Evolutionary conservation across 108 stramenopile species (phyloP), one percentile per base, ranked within the genome.

Genomic region (Cyclostephanos tholiformis): DNA sequence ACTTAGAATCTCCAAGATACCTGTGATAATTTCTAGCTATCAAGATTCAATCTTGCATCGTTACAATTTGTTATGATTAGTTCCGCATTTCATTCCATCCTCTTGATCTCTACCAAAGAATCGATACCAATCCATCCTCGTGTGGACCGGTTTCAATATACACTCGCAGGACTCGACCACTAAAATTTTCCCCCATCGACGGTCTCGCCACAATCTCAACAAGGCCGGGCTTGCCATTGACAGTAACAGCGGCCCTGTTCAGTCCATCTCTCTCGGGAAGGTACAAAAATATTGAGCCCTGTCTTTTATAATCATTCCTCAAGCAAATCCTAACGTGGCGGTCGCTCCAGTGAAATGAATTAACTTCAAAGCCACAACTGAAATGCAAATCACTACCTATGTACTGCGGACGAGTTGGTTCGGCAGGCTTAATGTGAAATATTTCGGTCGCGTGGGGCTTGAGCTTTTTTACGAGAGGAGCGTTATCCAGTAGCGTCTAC

Each of bases 371-470:
- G 1, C 97, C 95, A 72, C 94, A 94, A 5, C 94, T 90, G 72
- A 96, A 95, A 67, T 97, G 97, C 30, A 97, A 67, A 63, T 94
- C 89, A 64, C 91, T 91, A 4, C 97, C 97, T 25, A 97, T 82
- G 81, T 96, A 97, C 65, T 93, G 89, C 11, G 91, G 89, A 23
- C 65, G 52, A 39, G 75, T 75, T 17, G 92, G 91, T 46, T 86
- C 84, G 11, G 94, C 91, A 10, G 88, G 85, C 43, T 89, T 88
- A 30, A 93, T 83, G 62, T 95, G 92, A 50, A 90, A 93, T 55
- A 95, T 92, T 65, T 94, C 91, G 0, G 93, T 91, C 65, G 90
- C 87, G 72, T 95, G 94, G 6, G 87, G 71, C 23, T 61, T 50
- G n/a, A 96, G 79, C 53, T 56, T 74, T 59, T 85, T 88, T 26